Evolutionary conservation across 116 monocot genomes (phyloP), one percentile per base, ranked within the genome.

Genomic region (Posidonia oceanica): DNA sequence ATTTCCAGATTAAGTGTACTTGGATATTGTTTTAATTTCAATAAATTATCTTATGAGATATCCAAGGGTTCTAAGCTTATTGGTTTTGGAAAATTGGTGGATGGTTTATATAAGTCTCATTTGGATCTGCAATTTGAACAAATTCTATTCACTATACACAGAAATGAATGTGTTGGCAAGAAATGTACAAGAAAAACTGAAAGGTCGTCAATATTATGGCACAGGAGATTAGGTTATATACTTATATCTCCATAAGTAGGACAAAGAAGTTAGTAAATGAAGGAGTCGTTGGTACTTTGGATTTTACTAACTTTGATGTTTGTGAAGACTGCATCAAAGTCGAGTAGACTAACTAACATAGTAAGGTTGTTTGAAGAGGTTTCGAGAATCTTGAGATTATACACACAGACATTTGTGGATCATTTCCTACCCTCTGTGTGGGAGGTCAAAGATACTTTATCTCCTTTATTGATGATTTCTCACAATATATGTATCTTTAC

Each of bases 401-500:
- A 29, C 29, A 29, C 29, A 29, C 29, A 23, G 37, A 61, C 38
- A 64, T 76, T 36, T 29, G 1, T 29, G 1, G 29, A 29, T 1
- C 1, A 29, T 29, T 29, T 29, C 29, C 1, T 29, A 29, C 1
- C 17, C 21, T 51, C 18, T 71, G 66, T 66, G 4, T 66, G 14
- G 40, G 2, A 29, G 48, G 66, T 59, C 18, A 77, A 37, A 71
- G 52, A 62, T 78, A 78, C 36, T 75, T 78, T 21, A 54, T 72
- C 53, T 67, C 72, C 18, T 72, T 72, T 57, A 72, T 53, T 22
- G 52, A 72, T 67, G 60, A 78, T 69, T 51, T 42, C 41, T 72
- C 72, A 61, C 59, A 13, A 12, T 69, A 72, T 48, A 39, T 59
- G 3, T 78, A 78, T 78, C 44, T 78, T n/a, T 80, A 75, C 36